Base-by-base conservation (phyloP, 1,284 basidiomycete species). In the Ustilago curta region DNA sequence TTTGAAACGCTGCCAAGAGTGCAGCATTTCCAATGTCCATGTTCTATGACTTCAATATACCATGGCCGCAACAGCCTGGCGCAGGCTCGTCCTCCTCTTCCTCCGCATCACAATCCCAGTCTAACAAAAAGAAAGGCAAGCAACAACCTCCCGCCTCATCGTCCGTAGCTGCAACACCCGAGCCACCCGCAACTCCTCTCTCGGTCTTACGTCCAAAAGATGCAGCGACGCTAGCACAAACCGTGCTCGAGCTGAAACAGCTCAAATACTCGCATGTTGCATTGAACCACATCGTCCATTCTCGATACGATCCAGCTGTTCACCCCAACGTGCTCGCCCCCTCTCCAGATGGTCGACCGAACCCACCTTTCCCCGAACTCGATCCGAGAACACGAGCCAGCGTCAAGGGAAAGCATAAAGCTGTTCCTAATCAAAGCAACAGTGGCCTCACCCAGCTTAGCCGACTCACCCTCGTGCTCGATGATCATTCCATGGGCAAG, bases 381-480 rank as follows among this genome's bases (percentile, higher is more conserved):
- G 81, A 82, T 45, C 74, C 77, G 1, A 65, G 79, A 5, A 72
- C 66, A 1, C 48, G 60, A 19, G 62, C 55, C 3, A 65, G 52
- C 16, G 50, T 49, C 2, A 68, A 61, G 9, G 45, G 56, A 32
- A 70, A 63, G 29, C 21, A 52, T 11, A 68, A 64, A 32, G 42
- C 53, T 3, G 50, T 16, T 12, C 16, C 35, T 14, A 12, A n/a
- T 21, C 45, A 12, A 2, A 47, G 1, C 16, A 8, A 9, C 31
- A 58, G 19, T 18, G 52, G 52, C 3, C 44, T 82, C 32, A 70
- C 56, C 1, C 84, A 85, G 62, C 79, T 85, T 9, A 81, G 77
- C 37, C 73, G 84, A 1, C 57, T 85, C 4, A 85, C 84, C 2
- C 57, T 85, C 5, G 67, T 80, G 0, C 68, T 85, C 21, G 81